Base-by-base conservation (phyloP, 495 filamentous ascomycete species). In the Articulospora tetracladia region DNA sequence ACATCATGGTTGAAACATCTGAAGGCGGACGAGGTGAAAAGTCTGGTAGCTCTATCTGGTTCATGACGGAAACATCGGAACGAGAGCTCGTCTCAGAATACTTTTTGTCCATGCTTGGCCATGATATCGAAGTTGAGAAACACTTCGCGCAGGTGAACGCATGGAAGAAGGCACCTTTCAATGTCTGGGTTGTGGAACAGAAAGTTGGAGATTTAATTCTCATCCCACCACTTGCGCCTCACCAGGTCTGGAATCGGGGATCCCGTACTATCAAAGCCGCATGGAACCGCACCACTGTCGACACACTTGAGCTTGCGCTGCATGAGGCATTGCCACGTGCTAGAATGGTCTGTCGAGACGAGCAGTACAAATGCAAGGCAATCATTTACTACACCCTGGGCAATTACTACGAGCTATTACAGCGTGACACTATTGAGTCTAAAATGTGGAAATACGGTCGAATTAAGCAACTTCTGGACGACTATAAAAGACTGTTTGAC, bases 231-330 rank as follows among this genome's bases (percentile, higher is more conserved):
- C 75, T 98, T 7, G 93, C 93, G n/a, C 92, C 93, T 0, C 94
- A 98, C 68, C 94, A 98, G 68, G 94, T 98, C 23, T 98, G 94
- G 94, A 98, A 98, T 67, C 85, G 94, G 50, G 94, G 94, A 8
- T 96, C 92, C 12, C 78, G 91, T 39, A 98, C 93, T 0, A 89
- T 97, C 82, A 98, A 98, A 71, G 91, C 93, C 23, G 94, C 94
- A 6, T 98, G 94, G 94, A 98, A 98, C 72, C 79, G 94, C n/a
- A 97, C 89, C 0, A 98, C 93, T 0, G 90, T 89, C 3, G 90
- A 97, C 61, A 97, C 94, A 0, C 76, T 98, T 0, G 85, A 91
- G 53, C 75, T 94, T 73, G 93, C 93, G 0, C 72, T 98, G 24
- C 79, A 83, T 53, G 93, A 97, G 74, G 91, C 93, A 0, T 76